Conservation (phyloP, 164 flowering plant genomes). For the Piper longum region DNA sequence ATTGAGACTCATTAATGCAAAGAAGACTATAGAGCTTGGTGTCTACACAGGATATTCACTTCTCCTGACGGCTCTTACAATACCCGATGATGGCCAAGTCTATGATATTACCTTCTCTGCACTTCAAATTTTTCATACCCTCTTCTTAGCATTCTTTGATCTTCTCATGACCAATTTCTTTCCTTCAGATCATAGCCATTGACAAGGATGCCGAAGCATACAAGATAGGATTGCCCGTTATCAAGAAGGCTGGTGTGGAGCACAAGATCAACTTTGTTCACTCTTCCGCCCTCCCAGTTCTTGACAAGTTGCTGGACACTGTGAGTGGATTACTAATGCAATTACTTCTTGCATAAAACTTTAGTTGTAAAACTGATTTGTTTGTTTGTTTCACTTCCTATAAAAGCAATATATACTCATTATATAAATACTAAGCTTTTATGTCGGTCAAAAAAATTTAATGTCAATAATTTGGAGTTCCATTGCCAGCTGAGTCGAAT, state of each 20-base stretch:
- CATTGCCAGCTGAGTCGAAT: not conserved
- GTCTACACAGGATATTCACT: conserved; percentile 68
- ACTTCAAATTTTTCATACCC: not conserved
- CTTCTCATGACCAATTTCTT: not conserved
- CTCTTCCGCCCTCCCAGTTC: conserved; percentile 9
- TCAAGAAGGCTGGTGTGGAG: conserved; percentile 18
- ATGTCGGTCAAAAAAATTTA: no score
- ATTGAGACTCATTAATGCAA: conserved; percentile 32
- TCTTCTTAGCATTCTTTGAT: not conserved
- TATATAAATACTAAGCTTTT: no score
- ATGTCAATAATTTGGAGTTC: not conserved
- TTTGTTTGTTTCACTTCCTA: not conserved
- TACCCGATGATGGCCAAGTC: conserved; percentile 53
- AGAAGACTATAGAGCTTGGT: conserved; percentile 47
- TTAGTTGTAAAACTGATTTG: not conserved
- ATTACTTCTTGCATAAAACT: not conserved
- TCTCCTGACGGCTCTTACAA: conserved; percentile 42
- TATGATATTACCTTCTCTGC: not conserved
- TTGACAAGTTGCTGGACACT: conserved; percentile 13
- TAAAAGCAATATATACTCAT: not conserved
- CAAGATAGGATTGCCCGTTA: conserved; percentile 17
- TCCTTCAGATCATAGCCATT: conserved; percentile 26
- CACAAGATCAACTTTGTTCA: conserved; percentile 21
- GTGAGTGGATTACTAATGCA: conserved; percentile 1
- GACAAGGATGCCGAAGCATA: conserved; percentile 19